These are phyloP conservation scores for Phellopilus nigrolimitatus DNA, from an alignment of 1,284 basidiomycete species.

Conservation along the genomic window DNA sequence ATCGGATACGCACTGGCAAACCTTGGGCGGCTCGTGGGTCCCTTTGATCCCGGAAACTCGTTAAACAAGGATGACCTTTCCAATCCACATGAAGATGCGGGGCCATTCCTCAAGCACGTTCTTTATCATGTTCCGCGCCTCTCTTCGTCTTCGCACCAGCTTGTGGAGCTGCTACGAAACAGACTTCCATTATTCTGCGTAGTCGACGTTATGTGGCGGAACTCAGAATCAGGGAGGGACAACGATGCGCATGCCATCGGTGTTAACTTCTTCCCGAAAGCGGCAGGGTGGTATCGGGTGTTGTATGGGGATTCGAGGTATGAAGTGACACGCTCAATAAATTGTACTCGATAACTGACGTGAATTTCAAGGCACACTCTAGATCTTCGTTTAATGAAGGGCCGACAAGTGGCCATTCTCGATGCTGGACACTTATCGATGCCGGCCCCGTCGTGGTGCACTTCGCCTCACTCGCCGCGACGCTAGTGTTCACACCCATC, in stretches of 20 bases:
- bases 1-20: slow-evolving; percentile 43
- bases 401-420: slow-evolving; percentile 58
- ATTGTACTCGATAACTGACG: background rate
- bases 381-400: slow-evolving; percentile 70
- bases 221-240: slow-evolving; percentile 32
- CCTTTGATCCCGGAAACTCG: slow-evolving; percentile 24
- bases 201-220: slow-evolving; percentile 53
- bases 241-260: slow-evolving; percentile 12
- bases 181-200: slow-evolving; percentile 70
- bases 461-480: too few relatives aligned
- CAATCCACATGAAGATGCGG: slow-evolving; percentile 73
- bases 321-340: slow-evolving; percentile 17
- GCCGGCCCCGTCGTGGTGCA: too few relatives aligned
- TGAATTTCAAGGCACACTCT: slow-evolving; percentile 55
- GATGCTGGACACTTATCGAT: slow-evolving; percentile 49
- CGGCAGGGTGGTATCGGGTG: slow-evolving; percentile 76
- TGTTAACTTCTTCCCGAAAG: slow-evolving; percentile 68
- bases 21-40: slow-evolving; percentile 24
- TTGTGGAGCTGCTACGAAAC: slow-evolving; percentile 63
- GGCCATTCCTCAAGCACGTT: slow-evolving; percentile 61
- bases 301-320: slow-evolving; percentile 64
- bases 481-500: too few relatives aligned
- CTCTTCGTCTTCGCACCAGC: slow-evolving; percentile 54
- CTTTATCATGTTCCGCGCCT: slow-evolving; percentile 54
- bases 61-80: slow-evolving; percentile 28